A percentile compares a stretch with the other conserved stretches of the same genome.
Evolutionary conservation across 2,329 filamentous ascomycete species (phyloP).

Genomic region (Fusarium austroafricanum): DNA sequence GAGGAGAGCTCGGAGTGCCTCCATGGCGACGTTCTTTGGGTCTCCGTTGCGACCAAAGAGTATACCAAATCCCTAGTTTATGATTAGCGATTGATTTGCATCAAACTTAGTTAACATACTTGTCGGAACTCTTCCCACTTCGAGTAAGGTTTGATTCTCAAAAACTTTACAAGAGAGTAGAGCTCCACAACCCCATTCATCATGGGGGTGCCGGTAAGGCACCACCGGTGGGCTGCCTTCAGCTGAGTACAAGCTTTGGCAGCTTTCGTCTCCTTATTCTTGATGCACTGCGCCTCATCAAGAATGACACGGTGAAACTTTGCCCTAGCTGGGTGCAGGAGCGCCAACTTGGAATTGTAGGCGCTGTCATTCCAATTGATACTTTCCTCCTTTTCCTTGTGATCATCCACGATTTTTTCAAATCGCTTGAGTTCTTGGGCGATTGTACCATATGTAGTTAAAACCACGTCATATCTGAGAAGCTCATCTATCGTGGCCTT

Average conservation of each 20-base stretch:
- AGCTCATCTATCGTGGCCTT: slow-evolving; percentile 71
- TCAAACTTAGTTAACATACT: slow-evolving; percentile 51
- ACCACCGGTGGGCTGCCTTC: slow-evolving; percentile 79
- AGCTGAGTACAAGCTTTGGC: slow-evolving; percentile 76
- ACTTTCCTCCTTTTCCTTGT: slow-evolving; percentile 51
- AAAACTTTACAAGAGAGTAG: slow-evolving; percentile 80
- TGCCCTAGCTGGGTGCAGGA: slow-evolving; percentile 69
- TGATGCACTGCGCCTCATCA: slow-evolving; percentile 87
- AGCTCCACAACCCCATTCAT: slow-evolving; percentile 87
- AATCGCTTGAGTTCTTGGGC: slow-evolving; percentile 70
- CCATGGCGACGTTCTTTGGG: slow-evolving; percentile 73
- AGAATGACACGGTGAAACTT: slow-evolving; percentile 84
- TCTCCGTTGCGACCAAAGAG: slow-evolving; percentile 56
- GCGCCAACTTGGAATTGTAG: slow-evolving; percentile 58
- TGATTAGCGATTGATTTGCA: neutral
- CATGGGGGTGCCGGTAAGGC: slow-evolving; percentile 85
- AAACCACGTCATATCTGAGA: slow-evolving; percentile 77
- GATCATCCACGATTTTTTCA: slow-evolving; percentile 62
- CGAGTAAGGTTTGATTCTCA: slow-evolving; percentile 80
- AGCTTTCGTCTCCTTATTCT: slow-evolving; percentile 79
- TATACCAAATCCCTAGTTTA: slow-evolving; percentile 55
- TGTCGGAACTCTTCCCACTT: slow-evolving; percentile 70
- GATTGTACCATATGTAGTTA: slow-evolving; percentile 89
- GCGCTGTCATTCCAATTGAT: slow-evolving; percentile 53
- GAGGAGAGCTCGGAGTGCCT: slow-evolving; percentile 77